These are phyloP conservation scores for Patellaria atrata DNA, from an alignment of 495 filamentous ascomycete genomes.

Conservation along the genomic window DNA sequence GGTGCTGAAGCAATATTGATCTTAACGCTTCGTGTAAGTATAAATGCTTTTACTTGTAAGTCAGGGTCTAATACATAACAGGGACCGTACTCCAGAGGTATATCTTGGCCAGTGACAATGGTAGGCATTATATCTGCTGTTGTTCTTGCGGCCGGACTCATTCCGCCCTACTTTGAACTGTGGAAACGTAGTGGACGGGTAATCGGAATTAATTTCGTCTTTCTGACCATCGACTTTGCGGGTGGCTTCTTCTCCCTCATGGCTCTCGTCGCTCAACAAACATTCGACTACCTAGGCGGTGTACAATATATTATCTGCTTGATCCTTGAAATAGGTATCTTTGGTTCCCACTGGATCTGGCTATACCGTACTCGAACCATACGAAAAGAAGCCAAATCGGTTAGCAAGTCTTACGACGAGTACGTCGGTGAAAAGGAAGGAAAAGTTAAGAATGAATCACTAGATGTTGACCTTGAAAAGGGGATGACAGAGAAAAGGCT, in stretches of 20 bases:
- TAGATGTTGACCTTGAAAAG: too few species aligned
- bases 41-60: not conserved
- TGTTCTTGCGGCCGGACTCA: slow-evolving; percentile 42
- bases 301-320: slow-evolving; percentile 53
- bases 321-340: slow-evolving; percentile 53
- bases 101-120: slow-evolving; percentile 42
- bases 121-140: slow-evolving; percentile 48
- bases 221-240: slow-evolving; percentile 53
- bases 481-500: too few species aligned
- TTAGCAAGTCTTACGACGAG: slow-evolving; percentile 49
- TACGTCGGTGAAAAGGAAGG: slow-evolving; percentile 28
- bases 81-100: slow-evolving; percentile 38
- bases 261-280: slow-evolving; percentile 53
- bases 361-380: slow-evolving; percentile 46
- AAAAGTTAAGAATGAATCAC: too few species aligned
- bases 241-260: slow-evolving; percentile 66
- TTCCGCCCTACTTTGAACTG: slow-evolving; percentile 60
- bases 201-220: slow-evolving; percentile 52
- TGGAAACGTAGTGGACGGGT: slow-evolving; percentile 57
- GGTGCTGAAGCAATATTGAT: slow-evolving; percentile 48
- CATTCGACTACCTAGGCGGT: slow-evolving; percentile 56
- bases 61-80: slow-evolving; percentile 16
- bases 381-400: slow-evolving; percentile 39
- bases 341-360: slow-evolving; percentile 53
- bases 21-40: slow-evolving; percentile 41